A percentile compares a stretch with the other conserved stretches of the same genome.
These are phyloP conservation scores for Daldinia concentrica DNA, from an alignment of 495 filamentous ascomycete genomes.

Conservation along the genomic window DNA sequence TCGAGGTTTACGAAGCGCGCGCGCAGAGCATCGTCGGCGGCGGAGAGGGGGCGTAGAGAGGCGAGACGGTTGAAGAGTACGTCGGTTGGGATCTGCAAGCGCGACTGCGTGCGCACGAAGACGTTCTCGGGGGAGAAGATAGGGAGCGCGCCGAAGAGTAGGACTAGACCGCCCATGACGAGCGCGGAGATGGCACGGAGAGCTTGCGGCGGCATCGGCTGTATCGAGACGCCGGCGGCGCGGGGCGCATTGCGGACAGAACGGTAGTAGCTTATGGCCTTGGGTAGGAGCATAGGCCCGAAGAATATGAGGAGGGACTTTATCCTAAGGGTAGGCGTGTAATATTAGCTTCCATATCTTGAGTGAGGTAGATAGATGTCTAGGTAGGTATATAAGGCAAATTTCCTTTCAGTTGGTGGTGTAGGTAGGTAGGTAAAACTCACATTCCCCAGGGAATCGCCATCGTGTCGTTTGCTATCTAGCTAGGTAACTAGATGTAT, in stretches of 20 bases:
- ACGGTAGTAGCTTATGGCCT: slow-evolving; percentile 75
- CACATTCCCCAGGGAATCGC: slow-evolving; percentile 60
- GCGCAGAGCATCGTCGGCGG: slow-evolving; percentile 69
- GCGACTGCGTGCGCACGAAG: slow-evolving; percentile 79
- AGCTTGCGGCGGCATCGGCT: slow-evolving; percentile 63
- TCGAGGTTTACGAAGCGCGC: slow-evolving; percentile 73
- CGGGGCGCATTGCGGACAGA: slow-evolving; percentile 59
- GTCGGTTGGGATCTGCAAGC: slow-evolving; percentile 83
- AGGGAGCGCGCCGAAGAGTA: slow-evolving; percentile 72
- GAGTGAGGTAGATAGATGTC: not conserved
- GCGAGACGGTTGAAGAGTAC: slow-evolving; percentile 85
- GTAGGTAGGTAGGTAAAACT: slow-evolving; percentile 35
- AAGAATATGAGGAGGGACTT: slow-evolving; percentile 85
- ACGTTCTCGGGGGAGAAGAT: slow-evolving; percentile 79
- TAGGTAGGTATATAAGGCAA: not conserved
- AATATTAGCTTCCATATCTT: slow-evolving; percentile 12
- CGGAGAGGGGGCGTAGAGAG: slow-evolving; percentile 69
- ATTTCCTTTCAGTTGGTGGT: not conserved
- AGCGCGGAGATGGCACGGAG: slow-evolving; percentile 69
- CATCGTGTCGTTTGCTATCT: slow-evolving; percentile 42
- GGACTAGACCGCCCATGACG: slow-evolving; percentile 62
- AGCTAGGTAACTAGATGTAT: slow-evolving; percentile 2
- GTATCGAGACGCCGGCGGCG: slow-evolving; percentile 63
- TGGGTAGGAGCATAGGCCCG: slow-evolving; percentile 83
- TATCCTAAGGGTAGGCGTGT: slow-evolving; percentile 57